phyloP scores from a whole-genome alignment of 805 yeast species.

The Yamadazyma paraphyllophila region DNA sequence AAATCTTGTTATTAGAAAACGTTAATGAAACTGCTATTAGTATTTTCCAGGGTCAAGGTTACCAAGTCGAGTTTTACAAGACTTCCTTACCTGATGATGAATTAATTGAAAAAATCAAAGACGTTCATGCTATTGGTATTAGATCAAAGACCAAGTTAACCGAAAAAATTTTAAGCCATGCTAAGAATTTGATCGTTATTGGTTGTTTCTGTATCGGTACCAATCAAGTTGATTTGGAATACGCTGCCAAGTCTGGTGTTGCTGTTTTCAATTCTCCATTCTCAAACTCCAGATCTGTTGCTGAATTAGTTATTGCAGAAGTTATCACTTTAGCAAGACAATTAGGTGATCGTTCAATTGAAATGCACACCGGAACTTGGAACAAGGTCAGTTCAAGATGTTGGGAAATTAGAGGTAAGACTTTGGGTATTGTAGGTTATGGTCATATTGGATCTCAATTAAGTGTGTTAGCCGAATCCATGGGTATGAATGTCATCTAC shows the following conservation, averaged over 20 bases:
- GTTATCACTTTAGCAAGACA: constrained; percentile 93
- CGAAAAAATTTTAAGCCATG: constrained; percentile 73
- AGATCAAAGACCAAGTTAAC: constrained; percentile 94
- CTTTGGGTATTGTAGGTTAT: constrained; percentile 94
- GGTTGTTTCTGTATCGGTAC: constrained; percentile 99
- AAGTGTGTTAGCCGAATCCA: constrained; percentile 93
- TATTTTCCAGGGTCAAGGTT: constrained; percentile 85
- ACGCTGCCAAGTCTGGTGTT: constrained; percentile 88
- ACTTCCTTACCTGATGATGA: constrained; percentile 88
- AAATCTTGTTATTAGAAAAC: constrained; percentile 86
- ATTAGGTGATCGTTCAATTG: constrained; percentile 93
- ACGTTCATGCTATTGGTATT: constrained; percentile 96
- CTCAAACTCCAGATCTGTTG: constrained; percentile 97
- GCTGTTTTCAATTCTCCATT: constrained; percentile 98
- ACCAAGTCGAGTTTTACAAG: constrained; percentile 93
- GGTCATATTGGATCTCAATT: constrained; percentile 98
- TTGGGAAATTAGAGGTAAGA: constrained; percentile 99
- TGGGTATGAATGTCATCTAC: constrained; percentile 96
- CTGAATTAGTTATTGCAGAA: constrained; percentile 95
- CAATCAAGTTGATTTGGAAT: constrained; percentile 91
- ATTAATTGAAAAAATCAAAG: constrained; percentile 87
- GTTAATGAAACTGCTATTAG: constrained; percentile 90
- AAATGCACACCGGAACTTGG: constrained; percentile 96
- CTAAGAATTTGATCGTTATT: constrained; percentile 82
- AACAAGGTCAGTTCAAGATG: constrained; percentile 92